phyloP scores from a whole-genome alignment of 176 grass and related monocot genomes.

The Triticum turgidum region DNA sequence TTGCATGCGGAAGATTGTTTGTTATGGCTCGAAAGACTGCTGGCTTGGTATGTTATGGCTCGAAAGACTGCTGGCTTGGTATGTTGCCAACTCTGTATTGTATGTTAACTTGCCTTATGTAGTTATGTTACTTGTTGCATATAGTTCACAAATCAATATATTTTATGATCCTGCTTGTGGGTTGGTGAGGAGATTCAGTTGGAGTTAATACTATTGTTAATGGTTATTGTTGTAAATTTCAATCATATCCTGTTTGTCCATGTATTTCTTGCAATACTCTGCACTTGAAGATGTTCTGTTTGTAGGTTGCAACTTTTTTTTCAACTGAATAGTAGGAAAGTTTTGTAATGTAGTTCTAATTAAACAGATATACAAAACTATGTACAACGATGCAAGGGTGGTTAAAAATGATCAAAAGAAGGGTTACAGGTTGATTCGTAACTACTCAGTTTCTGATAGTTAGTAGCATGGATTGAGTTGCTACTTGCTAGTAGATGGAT shows the following conservation, averaged over 20 bases:
- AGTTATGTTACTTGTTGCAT: constrained; percentile 38
- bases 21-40: constrained; percentile 12
- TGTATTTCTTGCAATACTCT: background rate
- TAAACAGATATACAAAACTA: background rate
- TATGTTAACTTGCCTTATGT: constrained; percentile 39
- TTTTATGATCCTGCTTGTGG: constrained; percentile 16
- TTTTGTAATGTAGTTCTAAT: background rate
- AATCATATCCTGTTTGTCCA: background rate
- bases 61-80: constrained; percentile 18
- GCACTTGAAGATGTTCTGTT: background rate
- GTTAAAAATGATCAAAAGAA: background rate
- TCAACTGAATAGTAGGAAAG: background rate
- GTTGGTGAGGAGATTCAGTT: background rate
- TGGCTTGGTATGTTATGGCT: constrained; percentile 12
- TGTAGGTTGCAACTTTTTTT: background rate
- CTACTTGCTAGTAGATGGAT: background rate
- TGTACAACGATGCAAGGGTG: background rate
- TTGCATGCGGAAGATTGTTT: background rate
- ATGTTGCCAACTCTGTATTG: constrained; percentile 32
- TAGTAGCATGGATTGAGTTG: background rate
- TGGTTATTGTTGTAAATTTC: constrained; percentile 19
- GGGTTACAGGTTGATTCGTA: background rate
- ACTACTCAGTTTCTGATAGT: background rate
- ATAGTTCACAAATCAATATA: constrained; percentile 40
- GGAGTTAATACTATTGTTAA: background rate